Evolutionary conservation across 768 basidiomycete species (phyloP).

Genomic region (Serendipita sp.): DNA sequence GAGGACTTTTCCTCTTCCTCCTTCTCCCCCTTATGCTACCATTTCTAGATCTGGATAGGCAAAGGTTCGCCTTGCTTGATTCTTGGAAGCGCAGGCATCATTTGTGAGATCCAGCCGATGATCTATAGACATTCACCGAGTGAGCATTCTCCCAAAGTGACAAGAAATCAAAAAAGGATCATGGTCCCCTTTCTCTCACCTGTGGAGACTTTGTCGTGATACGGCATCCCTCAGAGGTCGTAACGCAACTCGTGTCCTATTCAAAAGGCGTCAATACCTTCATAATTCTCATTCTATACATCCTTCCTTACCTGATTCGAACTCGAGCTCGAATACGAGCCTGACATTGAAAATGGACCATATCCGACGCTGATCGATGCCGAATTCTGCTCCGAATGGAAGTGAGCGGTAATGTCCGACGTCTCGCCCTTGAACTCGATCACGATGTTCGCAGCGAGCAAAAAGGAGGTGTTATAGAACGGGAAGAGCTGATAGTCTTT

Average conservation of each 20-base stretch:
- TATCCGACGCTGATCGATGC: neutral
- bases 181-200: neutral
- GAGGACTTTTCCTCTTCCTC: too few species aligned
- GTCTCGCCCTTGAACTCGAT: neutral
- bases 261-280: neutral
- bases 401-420: neutral
- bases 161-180: neutral
- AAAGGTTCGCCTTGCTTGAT: neutral
- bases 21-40: too few species aligned
- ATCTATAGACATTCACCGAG: neutral
- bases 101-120: neutral
- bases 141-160: neutral
- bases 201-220: neutral
- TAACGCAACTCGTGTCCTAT: neutral
- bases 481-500: neutral
- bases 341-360: neutral
- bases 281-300: too few species aligned
- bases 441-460: neutral
- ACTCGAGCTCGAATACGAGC: neutral
- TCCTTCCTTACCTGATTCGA: neutral
- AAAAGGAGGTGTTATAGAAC: neutral
- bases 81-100: neutral
- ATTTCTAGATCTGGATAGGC: too few species aligned
- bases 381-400: neutral
- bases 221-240: neutral